Evolutionary conservation across 805 yeast genomes (phyloP), one percentile per base, ranked within the genome.

Genomic region (Kazachstania taianensis): DNA sequence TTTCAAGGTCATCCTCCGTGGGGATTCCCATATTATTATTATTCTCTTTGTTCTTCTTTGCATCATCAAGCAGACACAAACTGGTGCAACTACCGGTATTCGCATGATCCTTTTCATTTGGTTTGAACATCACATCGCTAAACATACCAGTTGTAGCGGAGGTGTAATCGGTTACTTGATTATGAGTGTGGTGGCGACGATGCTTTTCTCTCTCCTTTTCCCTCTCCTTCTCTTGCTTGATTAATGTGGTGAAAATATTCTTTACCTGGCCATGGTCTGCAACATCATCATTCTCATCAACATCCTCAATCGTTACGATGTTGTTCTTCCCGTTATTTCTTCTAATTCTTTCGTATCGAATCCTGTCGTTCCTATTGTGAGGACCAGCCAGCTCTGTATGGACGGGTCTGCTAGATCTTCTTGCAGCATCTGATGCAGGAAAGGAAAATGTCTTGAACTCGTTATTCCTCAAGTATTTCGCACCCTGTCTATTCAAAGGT

Each of bases 71-170:
- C 20, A 22, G 7, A 24, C 7, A 22, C 15, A 23, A 16, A 14
- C 28, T 22, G 15, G 23, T 17, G 25, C 22, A 32, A 26, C 29
- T 26, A 13, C 12, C 14, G 19, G 15, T 29, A 16, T 33, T 22
- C 10, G 19, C 9, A 13, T 5, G 7, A 23, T 16, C 5, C 6
- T 15, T 24, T 12, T 33, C 15, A 18, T 26, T 29, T 14, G 30
- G 33, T 7, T 42, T 40, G 30, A 53, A 52, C 44, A 55, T 44
- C 25, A 49, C 43, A 12, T 50, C 52, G 23, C 54, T 46, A 32
- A 52, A 55, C 38, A 46, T 48, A 4, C 59, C 60, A 12, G 53
- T 42, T 1, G 47, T 22, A 1, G 59, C 52, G n/a, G 55, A 45
- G 2, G 57, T 51, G 28, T 41, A 48, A 39, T 52, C 57, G 4